phyloP scores from a whole-genome alignment of 495 filamentous ascomycete species.

The Pyrenula massariospora region DNA sequence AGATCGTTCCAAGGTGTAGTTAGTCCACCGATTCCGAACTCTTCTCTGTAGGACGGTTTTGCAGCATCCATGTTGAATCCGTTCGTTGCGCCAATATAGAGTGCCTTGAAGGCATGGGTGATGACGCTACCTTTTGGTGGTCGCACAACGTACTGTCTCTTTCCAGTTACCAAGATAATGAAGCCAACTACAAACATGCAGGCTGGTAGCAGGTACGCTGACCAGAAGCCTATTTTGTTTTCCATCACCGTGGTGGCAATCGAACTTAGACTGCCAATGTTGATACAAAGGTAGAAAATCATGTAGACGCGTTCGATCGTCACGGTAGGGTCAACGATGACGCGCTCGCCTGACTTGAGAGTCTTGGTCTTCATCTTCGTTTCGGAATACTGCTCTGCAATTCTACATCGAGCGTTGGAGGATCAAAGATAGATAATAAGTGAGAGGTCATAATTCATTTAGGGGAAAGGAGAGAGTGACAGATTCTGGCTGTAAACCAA shows the following conservation, averaged over 20 bases:
- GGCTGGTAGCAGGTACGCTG: constrained; percentile 59
- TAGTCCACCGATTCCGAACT: constrained; percentile 20
- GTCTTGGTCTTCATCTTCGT: constrained; percentile 43
- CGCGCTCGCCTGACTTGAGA: constrained; percentile 53
- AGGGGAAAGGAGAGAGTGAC: no score
- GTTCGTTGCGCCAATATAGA: constrained; percentile 45
- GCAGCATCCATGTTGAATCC: constrained; percentile 42
- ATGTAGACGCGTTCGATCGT: constrained; percentile 68
- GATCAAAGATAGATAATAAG: background rate
- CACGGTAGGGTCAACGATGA: constrained; percentile 63
- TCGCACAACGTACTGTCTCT: constrained; percentile 47
- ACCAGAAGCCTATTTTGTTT: constrained; percentile 58
- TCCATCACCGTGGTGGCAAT: constrained; percentile 58
- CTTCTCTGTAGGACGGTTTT: constrained; percentile 46
- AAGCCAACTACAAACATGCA: constrained; percentile 47
- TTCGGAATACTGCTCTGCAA: constrained; percentile 65
- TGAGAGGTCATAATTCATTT: no score
- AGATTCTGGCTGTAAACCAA: background rate
- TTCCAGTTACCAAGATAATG: constrained; percentile 36
- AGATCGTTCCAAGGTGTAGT: constrained; percentile 43
- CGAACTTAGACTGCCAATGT: constrained; percentile 58
- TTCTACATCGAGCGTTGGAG: constrained; percentile 42
- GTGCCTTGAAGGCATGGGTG: constrained; percentile 45
- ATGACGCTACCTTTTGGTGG: constrained; percentile 54
- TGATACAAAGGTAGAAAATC: constrained; percentile 67